Evolutionary conservation across 495 filamentous ascomycete genomes (phyloP).

Genomic region (Xylaria flabelliformis): DNA sequence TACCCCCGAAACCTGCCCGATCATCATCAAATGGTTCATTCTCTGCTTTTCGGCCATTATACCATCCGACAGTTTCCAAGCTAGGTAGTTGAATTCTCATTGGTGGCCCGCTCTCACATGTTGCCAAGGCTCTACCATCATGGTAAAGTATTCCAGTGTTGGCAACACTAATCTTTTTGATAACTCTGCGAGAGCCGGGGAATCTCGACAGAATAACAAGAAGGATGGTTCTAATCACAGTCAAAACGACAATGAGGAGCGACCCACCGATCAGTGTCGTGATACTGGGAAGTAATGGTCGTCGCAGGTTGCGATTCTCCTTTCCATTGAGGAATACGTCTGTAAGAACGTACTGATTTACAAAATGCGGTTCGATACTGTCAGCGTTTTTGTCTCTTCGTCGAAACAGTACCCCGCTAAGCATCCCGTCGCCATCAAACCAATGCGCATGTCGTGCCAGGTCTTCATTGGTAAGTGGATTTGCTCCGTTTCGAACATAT

Average conservation of each 20-base stretch:
- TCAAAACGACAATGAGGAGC: constrained; percentile 48
- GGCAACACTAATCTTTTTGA: constrained; percentile 68
- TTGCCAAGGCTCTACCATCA: constrained; percentile 68
- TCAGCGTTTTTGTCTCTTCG: constrained; percentile 36
- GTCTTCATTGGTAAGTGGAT: constrained; percentile 67
- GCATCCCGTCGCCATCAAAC: constrained; percentile 78
- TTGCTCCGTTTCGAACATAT: constrained; percentile 73
- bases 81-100: constrained; percentile 65
- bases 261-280: constrained; percentile 64
- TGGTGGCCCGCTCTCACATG: constrained; percentile 71
- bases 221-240: constrained; percentile 58
- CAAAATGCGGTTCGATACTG: constrained; percentile 61
- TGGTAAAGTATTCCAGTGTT: constrained; percentile 69
- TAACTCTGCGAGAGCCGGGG: constrained; percentile 56
- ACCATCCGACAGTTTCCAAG: constrained; percentile 71
- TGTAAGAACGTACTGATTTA: constrained; percentile 69
- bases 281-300: constrained; percentile 66
- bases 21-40: constrained; percentile 45
- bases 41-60: constrained; percentile 59
- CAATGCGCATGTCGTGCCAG: constrained; percentile 64
- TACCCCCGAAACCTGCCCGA: constrained; percentile 53
- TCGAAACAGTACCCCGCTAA: constrained; percentile 65
- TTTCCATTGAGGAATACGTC: constrained; percentile 63
- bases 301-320: constrained; percentile 46
- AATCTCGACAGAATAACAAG: constrained; percentile 61